Evolutionary conservation across 306 rosid genomes (phyloP).

Genomic region (Cotoneaster glaucophyllus): DNA sequence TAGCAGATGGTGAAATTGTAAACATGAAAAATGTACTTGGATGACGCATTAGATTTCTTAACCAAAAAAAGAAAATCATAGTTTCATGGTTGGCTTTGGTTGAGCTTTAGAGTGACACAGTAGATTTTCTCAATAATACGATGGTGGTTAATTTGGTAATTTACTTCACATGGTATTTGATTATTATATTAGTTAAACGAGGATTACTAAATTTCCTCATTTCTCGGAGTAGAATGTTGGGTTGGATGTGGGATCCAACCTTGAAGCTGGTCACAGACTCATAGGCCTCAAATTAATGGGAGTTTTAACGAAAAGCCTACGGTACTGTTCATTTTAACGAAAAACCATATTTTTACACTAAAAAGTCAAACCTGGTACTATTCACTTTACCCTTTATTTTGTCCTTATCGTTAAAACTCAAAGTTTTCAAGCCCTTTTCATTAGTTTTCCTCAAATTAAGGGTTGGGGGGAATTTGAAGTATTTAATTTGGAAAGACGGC

Average conservation of each 20-base stretch:
- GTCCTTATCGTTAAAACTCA: too few species aligned
- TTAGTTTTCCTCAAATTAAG: too few species aligned
- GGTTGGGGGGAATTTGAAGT: background rate
- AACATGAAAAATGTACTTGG: background rate
- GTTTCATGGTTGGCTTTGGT: too few species aligned
- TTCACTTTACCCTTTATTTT: too few species aligned
- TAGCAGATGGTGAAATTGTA: background rate
- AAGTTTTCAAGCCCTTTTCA: too few species aligned
- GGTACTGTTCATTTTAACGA: too few species aligned
- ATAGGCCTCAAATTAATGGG: background rate
- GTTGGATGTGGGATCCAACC: background rate
- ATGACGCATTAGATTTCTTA: background rate
- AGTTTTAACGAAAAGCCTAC: too few species aligned
- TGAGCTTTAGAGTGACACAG: too few species aligned
- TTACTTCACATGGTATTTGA: background rate
- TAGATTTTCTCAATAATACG: background rate
- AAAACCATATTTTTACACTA: too few species aligned
- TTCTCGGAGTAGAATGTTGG: conserved; percentile 10
- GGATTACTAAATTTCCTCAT: background rate
- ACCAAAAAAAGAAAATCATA: too few species aligned
- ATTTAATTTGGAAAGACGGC: background rate
- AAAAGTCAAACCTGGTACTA: too few species aligned
- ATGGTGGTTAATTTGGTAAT: background rate
- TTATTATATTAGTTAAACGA: background rate
- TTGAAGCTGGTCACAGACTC: too few species aligned